Conservation (phyloP, 2,329 filamentous ascomycete genomes). For the Fusarium setosum region DNA sequence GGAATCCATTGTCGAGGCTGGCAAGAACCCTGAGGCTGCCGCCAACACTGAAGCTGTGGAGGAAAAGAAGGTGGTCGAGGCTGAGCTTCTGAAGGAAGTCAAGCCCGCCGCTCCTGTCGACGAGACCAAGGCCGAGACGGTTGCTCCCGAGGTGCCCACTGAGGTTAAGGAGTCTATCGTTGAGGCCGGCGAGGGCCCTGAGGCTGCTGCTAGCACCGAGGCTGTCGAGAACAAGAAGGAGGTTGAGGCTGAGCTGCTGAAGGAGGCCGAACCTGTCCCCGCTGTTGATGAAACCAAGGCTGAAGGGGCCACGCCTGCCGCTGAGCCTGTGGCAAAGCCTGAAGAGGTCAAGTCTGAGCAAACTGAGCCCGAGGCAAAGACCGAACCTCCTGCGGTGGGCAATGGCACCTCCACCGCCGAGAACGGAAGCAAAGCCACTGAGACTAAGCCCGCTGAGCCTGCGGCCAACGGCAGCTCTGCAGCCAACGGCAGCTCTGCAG, state of each 20-base stretch:
- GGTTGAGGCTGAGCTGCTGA: slow-evolving; percentile 79
- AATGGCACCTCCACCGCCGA: slow-evolving; percentile 35
- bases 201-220: slow-evolving; percentile 75
- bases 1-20: slow-evolving; percentile 76
- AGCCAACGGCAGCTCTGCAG: slow-evolving; percentile 30
- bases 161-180: slow-evolving; percentile 69
- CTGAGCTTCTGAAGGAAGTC: slow-evolving; percentile 77
- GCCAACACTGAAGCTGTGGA: slow-evolving; percentile 72
- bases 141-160: slow-evolving; percentile 63
- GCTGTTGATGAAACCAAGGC: slow-evolving; percentile 74
- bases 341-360: slow-evolving; percentile 13
- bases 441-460: slow-evolving; percentile 37
- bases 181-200: slow-evolving; percentile 71
- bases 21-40: slow-evolving; percentile 73
- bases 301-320: slow-evolving; percentile 1
- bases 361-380: slow-evolving; percentile 29
- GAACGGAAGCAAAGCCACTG: slow-evolving; percentile 38
- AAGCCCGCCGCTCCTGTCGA: slow-evolving; percentile 52
- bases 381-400: slow-evolving; percentile 29
- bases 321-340: slow-evolving; percentile 14
- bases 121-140: slow-evolving; percentile 53
- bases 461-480: slow-evolving; percentile 35
- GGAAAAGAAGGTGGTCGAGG: slow-evolving; percentile 78
- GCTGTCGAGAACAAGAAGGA: slow-evolving; percentile 81
- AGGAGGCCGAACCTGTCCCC: slow-evolving; percentile 62